phyloP scores from a whole-genome alignment of 2,329 filamentous ascomycete genomes.

The Paracorniculantispora psalliotae region DNA sequence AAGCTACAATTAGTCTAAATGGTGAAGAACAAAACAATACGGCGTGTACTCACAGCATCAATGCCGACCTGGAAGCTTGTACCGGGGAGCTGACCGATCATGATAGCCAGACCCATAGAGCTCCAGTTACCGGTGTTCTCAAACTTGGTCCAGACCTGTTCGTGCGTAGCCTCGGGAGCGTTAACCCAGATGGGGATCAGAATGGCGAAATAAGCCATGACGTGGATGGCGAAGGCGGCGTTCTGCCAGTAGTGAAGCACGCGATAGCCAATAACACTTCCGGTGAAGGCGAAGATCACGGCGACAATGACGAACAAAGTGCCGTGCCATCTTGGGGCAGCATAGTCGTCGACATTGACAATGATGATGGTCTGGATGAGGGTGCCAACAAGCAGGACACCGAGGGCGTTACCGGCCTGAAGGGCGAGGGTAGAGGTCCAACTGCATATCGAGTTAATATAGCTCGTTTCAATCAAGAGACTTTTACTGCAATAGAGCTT shows the following conservation, averaged over 20 bases:
- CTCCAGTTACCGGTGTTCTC: constrained; percentile 14
- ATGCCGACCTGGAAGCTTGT: constrained; percentile 11
- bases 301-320: constrained; percentile 11
- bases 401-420: constrained; percentile 15
- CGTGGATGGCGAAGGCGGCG: constrained; percentile 14
- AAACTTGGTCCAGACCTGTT: constrained; percentile 14
- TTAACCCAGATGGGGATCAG: constrained; percentile 17
- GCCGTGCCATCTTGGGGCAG: constrained; percentile 13
- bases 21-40: neutral
- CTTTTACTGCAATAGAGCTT: neutral
- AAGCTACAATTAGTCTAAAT: neutral
- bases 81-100: constrained; percentile 15
- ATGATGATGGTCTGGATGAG: constrained; percentile 15
- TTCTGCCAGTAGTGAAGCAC: constrained; percentile 15
- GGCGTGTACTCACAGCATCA: constrained; percentile 9
- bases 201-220: constrained; percentile 12
- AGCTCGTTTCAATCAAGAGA: neutral
- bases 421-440: constrained; percentile 17
- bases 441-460: neutral
- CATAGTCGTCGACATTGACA: constrained; percentile 13
- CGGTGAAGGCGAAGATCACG: constrained; percentile 2
- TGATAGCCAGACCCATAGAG: constrained; percentile 8
- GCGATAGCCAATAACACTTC: constrained; percentile 9
- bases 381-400: constrained; percentile 13
- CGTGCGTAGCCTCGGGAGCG: constrained; percentile 6